A percentile compares a stretch with the other conserved stretches of the same genome.
Conservation (phyloP, 768 basidiomycete genomes). For the Termitomyces sp. region DNA sequence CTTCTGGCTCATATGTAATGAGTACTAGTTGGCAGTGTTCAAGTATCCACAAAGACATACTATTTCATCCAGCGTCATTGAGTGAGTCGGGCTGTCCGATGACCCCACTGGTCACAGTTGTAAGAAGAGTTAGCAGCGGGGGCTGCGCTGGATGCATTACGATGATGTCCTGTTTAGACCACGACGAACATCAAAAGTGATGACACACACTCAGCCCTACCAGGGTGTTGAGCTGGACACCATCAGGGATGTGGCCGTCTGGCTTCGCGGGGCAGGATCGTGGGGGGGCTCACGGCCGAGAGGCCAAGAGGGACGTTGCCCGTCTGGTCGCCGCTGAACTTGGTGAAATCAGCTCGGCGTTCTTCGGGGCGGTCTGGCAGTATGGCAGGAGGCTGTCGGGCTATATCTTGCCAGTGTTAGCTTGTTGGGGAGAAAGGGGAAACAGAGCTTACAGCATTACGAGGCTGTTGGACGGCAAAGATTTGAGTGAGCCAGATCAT, state of each 20-base stretch:
- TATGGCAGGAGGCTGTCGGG: constrained; percentile 46
- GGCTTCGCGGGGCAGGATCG: constrained; percentile 46
- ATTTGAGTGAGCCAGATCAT: constrained; percentile 45
- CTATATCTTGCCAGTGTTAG: constrained; percentile 17
- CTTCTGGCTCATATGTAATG: too few species aligned
- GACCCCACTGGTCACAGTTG: too few species aligned
- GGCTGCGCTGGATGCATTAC: too few species aligned
- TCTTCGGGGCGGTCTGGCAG: constrained; percentile 46
- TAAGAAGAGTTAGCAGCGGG: too few species aligned
- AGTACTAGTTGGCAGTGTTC: too few species aligned
- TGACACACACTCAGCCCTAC: constrained; percentile 19
- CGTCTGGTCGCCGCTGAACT: constrained; percentile 37
- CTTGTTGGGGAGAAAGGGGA: not conserved
- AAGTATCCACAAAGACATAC: too few species aligned
- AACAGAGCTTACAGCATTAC: constrained; percentile 46
- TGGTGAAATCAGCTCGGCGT: constrained; percentile 42
- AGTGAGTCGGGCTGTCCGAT: too few species aligned
- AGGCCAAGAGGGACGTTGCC: constrained; percentile 47
- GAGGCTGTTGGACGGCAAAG: constrained; percentile 49
- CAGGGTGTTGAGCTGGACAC: constrained; percentile 36
- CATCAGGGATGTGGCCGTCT: constrained; percentile 41
- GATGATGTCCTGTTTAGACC: not conserved
- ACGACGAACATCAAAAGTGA: not conserved
- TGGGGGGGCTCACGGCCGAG: constrained; percentile 34
- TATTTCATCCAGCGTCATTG: too few species aligned